Evolutionary conservation across 371 early-diverging fungal species (phyloP), one percentile per base, ranked within the genome.

Genomic region (Rhizopus arrhizus): DNA sequence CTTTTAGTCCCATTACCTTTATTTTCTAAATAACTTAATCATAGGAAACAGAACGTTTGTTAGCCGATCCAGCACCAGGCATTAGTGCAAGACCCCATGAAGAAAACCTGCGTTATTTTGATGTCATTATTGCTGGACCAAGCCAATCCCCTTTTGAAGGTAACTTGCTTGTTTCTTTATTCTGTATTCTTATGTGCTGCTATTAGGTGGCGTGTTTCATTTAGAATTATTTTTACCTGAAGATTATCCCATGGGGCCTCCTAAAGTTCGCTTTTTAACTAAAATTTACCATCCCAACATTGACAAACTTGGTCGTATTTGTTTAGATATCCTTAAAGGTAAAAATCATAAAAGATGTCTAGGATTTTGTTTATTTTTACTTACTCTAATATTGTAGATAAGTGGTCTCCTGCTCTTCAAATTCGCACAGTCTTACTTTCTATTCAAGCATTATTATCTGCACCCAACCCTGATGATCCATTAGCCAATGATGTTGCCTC

Each of bases 201-300:
- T 22, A 22, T 22, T 72, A 94, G 98, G 95, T 59, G 99, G 99
- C 15, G 84, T 86, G 15, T 99, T 99, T 82, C 94, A 89, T 64
- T 85, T 99, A 57, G 98, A 97, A 66, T 83, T 99, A 46, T 95
- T 93, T 69, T 81, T 99, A 66, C 96, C 98, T 48, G 98, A 98
- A 60, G 96, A 96, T 41, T 99, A 99, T 70, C 99, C 99, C 33
- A 95, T 97, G 95, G 91, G 91, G 3, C 98, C 99, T 38, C 99
- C 99, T 53, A 96, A 95, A 74, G 95, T 99, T 47, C 93, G 96
- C 36, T 99, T 99, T 77, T 74, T 99, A 75, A 97, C 99, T 53
- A 92, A 93, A 74, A 98, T 99, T 73, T 99, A 98, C 82, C 99
- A 99, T 82, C 99, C 99, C 36, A 99, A 99, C 78, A 97, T 99